phyloP scores from a whole-genome alignment of 1,139 yeast genomes.

The Diutina rugosa region DNA sequence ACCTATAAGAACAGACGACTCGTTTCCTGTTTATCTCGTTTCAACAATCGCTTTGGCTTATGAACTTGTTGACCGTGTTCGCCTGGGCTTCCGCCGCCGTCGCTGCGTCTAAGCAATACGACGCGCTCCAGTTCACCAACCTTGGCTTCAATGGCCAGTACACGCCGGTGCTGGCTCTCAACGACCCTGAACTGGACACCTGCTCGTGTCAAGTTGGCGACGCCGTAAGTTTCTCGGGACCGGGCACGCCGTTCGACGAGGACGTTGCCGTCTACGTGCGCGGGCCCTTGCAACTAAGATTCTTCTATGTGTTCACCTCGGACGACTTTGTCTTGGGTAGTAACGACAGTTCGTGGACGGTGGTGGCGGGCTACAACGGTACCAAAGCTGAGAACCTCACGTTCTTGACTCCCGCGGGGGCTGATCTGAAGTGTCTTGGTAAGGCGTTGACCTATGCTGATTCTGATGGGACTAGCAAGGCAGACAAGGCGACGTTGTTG shows the following conservation, averaged over 20 bases:
- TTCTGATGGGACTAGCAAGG: constrained; percentile 42
- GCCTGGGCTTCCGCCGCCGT: too few species aligned
- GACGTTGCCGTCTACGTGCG: constrained; percentile 88
- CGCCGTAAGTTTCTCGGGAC: constrained; percentile 47
- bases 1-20: too few species aligned
- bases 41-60: not conserved
- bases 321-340: too few species aligned
- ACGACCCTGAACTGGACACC: constrained; percentile 36
- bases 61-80: too few species aligned
- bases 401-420: constrained; percentile 77
- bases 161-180: constrained; percentile 47
- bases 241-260: constrained; percentile 74
- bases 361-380: too few species aligned
- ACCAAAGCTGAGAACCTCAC: constrained; percentile 46
- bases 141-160: constrained; percentile 77
- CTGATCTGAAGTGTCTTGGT: constrained; percentile 69
- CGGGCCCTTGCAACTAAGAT: constrained; percentile 49
- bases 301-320: too few species aligned
- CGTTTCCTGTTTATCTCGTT: too few species aligned
- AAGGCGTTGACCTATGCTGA: constrained; percentile 74
- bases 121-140: constrained; percentile 15
- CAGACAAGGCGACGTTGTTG: constrained; percentile 33
- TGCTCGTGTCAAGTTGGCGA: constrained; percentile 22
- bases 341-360: too few species aligned
- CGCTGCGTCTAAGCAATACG: too few species aligned